Conservation (phyloP, 208 protist species). For the Crithidia bombi region DNA sequence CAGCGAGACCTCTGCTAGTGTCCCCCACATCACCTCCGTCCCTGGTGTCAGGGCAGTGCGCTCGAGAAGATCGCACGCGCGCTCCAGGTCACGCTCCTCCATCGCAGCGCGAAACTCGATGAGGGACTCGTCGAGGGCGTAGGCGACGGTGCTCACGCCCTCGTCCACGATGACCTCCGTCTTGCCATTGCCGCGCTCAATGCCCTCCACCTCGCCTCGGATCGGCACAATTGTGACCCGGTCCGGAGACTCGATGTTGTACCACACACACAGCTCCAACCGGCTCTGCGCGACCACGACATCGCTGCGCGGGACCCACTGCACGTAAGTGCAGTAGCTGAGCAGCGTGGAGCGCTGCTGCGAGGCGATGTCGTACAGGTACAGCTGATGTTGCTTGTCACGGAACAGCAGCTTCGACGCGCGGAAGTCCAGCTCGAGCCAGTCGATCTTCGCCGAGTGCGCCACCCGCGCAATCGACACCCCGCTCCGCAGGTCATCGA, state of each 20-base stretch:
- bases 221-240: slow-evolving; percentile 95
- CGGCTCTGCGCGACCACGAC: slow-evolving; percentile 98
- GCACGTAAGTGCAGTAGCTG: slow-evolving; percentile 97
- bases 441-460: slow-evolving; percentile 95
- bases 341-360: slow-evolving; percentile 93
- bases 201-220: slow-evolving; percentile 97
- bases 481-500: slow-evolving; percentile 92
- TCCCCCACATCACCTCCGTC: slow-evolving; percentile 96
- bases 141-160: slow-evolving; percentile 93
- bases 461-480: slow-evolving; percentile 88
- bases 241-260: slow-evolving; percentile 95
- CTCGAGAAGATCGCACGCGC: slow-evolving; percentile 93
- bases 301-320: slow-evolving; percentile 98
- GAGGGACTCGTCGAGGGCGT: slow-evolving; percentile 96
- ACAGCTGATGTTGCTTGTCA: slow-evolving; percentile 95
- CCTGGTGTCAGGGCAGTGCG: slow-evolving; percentile 82
- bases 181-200: slow-evolving; percentile 93
- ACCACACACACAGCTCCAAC: slow-evolving; percentile 97
- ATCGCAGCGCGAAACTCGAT: slow-evolving; percentile 97
- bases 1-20: slow-evolving; percentile 86
- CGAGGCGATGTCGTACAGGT: slow-evolving; percentile 93
- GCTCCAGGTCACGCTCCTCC: slow-evolving; percentile 92
- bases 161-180: slow-evolving; percentile 98
- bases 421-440: slow-evolving; percentile 95
- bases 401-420: slow-evolving; percentile 96